Evolutionary conservation across 805 yeast genomes (phyloP), one percentile per base, ranked within the genome.

Genomic region (Candida maesae): DNA sequence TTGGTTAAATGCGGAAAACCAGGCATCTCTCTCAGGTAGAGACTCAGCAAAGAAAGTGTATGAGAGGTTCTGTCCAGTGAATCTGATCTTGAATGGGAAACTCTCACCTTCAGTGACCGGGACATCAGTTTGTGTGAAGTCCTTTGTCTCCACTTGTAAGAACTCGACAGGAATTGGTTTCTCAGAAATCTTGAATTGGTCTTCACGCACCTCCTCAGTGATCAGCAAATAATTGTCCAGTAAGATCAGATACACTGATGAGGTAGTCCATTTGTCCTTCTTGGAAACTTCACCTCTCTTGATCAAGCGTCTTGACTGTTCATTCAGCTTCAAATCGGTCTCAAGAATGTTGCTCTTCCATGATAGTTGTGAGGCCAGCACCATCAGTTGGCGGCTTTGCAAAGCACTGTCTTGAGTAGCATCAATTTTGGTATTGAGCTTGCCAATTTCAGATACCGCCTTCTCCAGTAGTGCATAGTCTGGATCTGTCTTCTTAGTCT

Each of bases 141-240:
- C 71, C 53, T 65, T 73, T 0, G 67, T 64, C 55, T 78, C 83
- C 13, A 78, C 61, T 39, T 76, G 67, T 31, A 81, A 55, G 46
- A 76, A 78, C 50, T 76, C 83, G 19, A 78, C 66, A 0, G 84
- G 81, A 9, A 80, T 74, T 1, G 87, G 86, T 33, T 67, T 68
- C 50, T 79, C 86, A 10, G 67, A 55, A 0, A 80, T 70, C 47
- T 69, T 70, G 34, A 56, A 69, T 14, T 50, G 52, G 27, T 52
- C 61, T 33, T 70, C 73, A 8, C 67, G 66, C 3, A 73, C 59
- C 35, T 69, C 70, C 30, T 86, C 81, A 1, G 86, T 80, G 1
- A 87, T 71, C 24, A 87, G 55, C 33, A 87, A 61, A 51, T 71
- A 84, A 53, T 87, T 84, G 55, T 87, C 95, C 38, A 87, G 61